Evolutionary conservation across 2,329 filamentous ascomycete genomes (phyloP), one percentile per base, ranked within the genome.

Genomic region (Leptodontidium sp.): DNA sequence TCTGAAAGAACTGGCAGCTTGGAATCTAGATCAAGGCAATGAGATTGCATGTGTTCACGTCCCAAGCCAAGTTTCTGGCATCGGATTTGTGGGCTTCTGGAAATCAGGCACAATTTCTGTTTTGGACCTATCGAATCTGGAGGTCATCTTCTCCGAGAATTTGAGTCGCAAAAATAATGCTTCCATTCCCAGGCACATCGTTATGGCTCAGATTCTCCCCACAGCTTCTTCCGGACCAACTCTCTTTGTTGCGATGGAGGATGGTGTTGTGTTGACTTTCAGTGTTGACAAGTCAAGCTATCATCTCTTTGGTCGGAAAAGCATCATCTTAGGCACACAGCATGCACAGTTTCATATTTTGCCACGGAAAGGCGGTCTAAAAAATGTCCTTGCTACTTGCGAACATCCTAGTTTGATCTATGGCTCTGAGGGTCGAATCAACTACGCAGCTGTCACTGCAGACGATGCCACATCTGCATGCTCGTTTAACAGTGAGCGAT

Each of bases 341-440:
- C 92, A 97, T 73, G 92, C 95, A 1, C 89, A 88, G 15, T 90
- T 99, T 75, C 91, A 95, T 68, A 84, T 92, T 26, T 82, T 99
- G 1, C 93, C 94, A 0, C 87, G 90, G 62, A 84, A 84, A 0
- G 83, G 90, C 64, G 88, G 87, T 0, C 82, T 93, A 0, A 92
- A 86, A 77, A 97, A 92, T 74, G 90, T 99, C 0, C 97, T 99
- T 78, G 93, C 94, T 0, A 97, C 93, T 0, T 97, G 94, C 67
- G 96, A 99, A 76, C 93, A 98, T 77, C 93, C 96, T 0, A 98
- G 93, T 71, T 81, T 99, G 65, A 97, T 99, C 61, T 98, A 99
- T 77, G 92, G 92, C 9, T 90, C 90, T 0, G 94, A 98, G 77
- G 93, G 92, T 0, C 88, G 94, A 26, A 91, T 98, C 50, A 89